Conservation (phyloP, 148 eudicot genomes). For the Arbutus unedo region DNA sequence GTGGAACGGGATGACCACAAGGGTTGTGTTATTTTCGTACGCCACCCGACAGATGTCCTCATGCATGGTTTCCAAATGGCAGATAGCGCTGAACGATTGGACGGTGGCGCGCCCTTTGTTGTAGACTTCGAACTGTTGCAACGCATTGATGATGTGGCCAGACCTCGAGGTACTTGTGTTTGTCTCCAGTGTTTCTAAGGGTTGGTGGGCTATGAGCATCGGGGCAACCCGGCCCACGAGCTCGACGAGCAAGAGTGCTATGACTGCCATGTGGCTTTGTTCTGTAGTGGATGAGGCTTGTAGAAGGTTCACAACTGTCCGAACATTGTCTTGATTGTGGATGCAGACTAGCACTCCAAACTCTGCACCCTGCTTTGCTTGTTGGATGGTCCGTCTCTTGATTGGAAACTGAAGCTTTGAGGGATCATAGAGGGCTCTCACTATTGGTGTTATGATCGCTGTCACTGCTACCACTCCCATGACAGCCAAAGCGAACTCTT, state of each 20-base stretch:
- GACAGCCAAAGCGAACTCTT: slow-evolving; percentile 52
- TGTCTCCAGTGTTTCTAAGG: slow-evolving; percentile 24
- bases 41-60: slow-evolving; percentile 63
- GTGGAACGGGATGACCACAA: slow-evolving; percentile 66
- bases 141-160: slow-evolving; percentile 47
- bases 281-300: slow-evolving; percentile 53
- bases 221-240: slow-evolving; percentile 51
- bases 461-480: slow-evolving; percentile 37
- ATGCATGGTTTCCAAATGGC: slow-evolving; percentile 43
- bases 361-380: slow-evolving; percentile 47
- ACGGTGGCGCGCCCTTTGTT: slow-evolving; percentile 33
- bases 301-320: slow-evolving; percentile 47
- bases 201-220: slow-evolving; percentile 53
- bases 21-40: slow-evolving; percentile 37
- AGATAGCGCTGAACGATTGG: slow-evolving; percentile 50
- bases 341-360: slow-evolving; percentile 56
- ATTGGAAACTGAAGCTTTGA: slow-evolving; percentile 23
- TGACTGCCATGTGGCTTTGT: slow-evolving; percentile 37
- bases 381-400: slow-evolving; percentile 56
- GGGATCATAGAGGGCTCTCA: slow-evolving; percentile 46
- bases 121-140: slow-evolving; percentile 38
- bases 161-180: slow-evolving; percentile 24
- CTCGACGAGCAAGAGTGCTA: slow-evolving; percentile 49
- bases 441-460: slow-evolving; percentile 43
- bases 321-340: slow-evolving; percentile 50